Base-by-base conservation (phyloP, 805 yeast species). In the Torulaspora quercuum region DNA sequence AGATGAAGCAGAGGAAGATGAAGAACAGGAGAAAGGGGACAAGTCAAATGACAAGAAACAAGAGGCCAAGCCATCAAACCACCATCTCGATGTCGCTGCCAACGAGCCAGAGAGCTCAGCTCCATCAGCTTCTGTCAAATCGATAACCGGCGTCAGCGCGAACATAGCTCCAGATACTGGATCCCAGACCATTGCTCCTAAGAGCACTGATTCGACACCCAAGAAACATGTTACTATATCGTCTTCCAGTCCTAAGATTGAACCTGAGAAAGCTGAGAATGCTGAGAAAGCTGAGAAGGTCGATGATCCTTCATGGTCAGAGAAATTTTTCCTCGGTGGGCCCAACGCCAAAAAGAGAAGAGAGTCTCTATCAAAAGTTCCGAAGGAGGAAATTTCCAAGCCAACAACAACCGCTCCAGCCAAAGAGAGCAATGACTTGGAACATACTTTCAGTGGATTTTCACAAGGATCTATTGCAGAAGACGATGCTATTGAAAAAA, bases 371-470 rank as follows among this genome's bases (percentile, higher is more conserved):
- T 19, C 29, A 8, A 32, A 26, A 17, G n/a, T 33, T 6, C 13
- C 15, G 17, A 18, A 25, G 19, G 7, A 22, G 6, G 21, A 27
- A 19, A 8, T 3, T 8, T 5, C 35, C 8, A 20, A 22, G 23
- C 16, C 29, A n/a, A n/a, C 27, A 5, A 25, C 8, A 7, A 12
- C 18, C 15, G 18, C 28, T 3, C 4, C 30, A 7, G 32, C 28
- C 12, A 21, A 33, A 12, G 41, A 33, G 5, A 32, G 35, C 6
- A 24, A 41, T 18, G 33, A 24, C 5, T 27, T 46, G 15, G 41
- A 42, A 17, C 52, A 50, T 9, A 45, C 59, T 6, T 55, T 53
- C 29, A 55, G 58, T 37, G 58, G 58, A 7, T 57, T 54, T 25
- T 54, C 57, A 5, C 60, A 56, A 36, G 56, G 53, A 8, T 46